Evolutionary conservation across 371 early-diverging fungal genomes (phyloP), one percentile per base, ranked within the genome.

Genomic region (Dinochytrium kinnereticum): DNA sequence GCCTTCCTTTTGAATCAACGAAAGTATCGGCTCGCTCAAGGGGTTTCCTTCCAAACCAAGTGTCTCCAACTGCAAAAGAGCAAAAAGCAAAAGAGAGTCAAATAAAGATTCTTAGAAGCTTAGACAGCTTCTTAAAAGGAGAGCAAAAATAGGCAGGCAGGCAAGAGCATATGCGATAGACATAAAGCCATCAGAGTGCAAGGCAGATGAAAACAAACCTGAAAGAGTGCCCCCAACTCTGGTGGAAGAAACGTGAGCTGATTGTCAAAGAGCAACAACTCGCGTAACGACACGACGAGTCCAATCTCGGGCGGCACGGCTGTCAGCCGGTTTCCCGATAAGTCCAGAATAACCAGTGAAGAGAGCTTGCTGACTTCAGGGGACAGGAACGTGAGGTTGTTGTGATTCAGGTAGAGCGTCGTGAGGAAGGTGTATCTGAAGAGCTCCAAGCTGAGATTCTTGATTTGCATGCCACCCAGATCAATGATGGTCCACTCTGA

Each of bases 41-140:
- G 99, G 99, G 83, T 99, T 99, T 19, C 99, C 99, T 78, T 99
- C 96, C 31, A 99, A 74, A 1, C 99, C 98, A 37, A 99, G 84
- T 1, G 86, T 91, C 71, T 98, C 97, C 64, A 99, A 81, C 76
- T 75, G 49, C 26, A 30, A 24, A 51, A 15, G 2, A 34, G 17
- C 24, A 26, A 33, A 34, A 3, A 26, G 19, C 15, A 70, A 37
- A 70, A 26, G 37, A 36, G 50, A 49, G 64, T 49, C 21, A 24
- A 36, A 53, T 33, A 69, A 69, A 51, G 19, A n/a, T n/a, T n/a
- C n/a, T n/a, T n/a, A n/a, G n/a, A n/a, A n/a, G n/a, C n/a, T n/a
- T n/a, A n/a, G n/a, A n/a, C n/a, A n/a, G n/a, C n/a, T n/a, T n/a
- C n/a, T n/a, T n/a, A n/a, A n/a, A n/a, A n/a, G n/a, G n/a, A n/a